Evolutionary conservation across 768 basidiomycete genomes (phyloP).

Genomic region (Rhodotorula sphaerocarpa): DNA sequence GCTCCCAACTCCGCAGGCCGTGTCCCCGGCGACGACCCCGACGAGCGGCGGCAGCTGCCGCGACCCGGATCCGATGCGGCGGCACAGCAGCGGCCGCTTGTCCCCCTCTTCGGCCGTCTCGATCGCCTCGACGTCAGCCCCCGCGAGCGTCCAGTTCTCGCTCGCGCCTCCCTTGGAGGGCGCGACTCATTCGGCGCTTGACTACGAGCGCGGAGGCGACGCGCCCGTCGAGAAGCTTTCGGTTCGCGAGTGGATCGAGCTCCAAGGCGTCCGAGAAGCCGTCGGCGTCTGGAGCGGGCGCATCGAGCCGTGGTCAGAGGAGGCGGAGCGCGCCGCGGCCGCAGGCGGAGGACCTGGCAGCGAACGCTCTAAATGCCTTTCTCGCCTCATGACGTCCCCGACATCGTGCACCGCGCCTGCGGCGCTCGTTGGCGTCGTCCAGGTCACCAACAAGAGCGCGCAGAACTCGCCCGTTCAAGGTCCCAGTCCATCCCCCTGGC

Average conservation of each 20-base stretch:
- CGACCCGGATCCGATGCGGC: too few relatives aligned
- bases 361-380: background rate
- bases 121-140: background rate
- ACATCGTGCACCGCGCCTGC: background rate
- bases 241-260: slow-evolving; percentile 33
- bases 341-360: background rate
- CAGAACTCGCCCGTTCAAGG: slow-evolving; percentile 11
- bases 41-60: background rate
- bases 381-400: background rate
- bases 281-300: slow-evolving; percentile 31
- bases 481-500: background rate
- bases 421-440: slow-evolving; percentile 23
- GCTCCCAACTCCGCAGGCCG: too few relatives aligned
- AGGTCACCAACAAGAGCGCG: slow-evolving; percentile 20
- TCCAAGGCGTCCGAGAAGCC: slow-evolving; percentile 29
- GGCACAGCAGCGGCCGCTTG: background rate
- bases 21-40: too few relatives aligned
- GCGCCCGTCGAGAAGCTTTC: slow-evolving; percentile 31
- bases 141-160: slow-evolving; percentile 17
- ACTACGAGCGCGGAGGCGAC: slow-evolving; percentile 24
- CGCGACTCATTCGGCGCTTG: slow-evolving; percentile 17
- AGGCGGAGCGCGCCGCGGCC: background rate
- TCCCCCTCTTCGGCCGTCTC: background rate
- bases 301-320: slow-evolving; percentile 25
- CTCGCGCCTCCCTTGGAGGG: slow-evolving; percentile 6